Percentiles rank a stretch among this genome's conserved stretches.
phyloP scores from a whole-genome alignment of 176 grass and related monocot genomes.

The Miscanthus lutarioriparius region DNA sequence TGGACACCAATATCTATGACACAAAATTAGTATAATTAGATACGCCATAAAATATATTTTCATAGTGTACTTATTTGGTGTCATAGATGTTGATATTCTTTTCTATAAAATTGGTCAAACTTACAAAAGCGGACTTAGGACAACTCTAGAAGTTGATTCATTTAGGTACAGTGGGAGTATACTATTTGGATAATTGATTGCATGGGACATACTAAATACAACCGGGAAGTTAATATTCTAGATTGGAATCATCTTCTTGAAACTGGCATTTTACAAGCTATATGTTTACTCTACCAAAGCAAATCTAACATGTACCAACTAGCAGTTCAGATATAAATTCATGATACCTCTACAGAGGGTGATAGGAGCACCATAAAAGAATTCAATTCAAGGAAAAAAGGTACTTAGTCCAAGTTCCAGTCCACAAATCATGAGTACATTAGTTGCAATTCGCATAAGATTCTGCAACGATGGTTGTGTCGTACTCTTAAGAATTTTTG shows the following conservation, averaged over 20 bases:
- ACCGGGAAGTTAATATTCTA: neutral
- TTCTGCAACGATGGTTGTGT: too few species aligned
- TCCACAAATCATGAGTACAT: neutral
- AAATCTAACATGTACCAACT: neutral
- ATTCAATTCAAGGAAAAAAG: neutral
- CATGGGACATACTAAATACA: neutral
- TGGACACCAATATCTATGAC: too few species aligned
- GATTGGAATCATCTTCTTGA: neutral
- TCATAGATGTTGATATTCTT: too few species aligned
- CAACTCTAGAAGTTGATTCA: too few species aligned
- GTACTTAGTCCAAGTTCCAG: neutral
- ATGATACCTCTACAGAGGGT: neutral
- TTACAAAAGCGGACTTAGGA: too few species aligned
- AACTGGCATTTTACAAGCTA: neutral
- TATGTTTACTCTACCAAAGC: neutral
- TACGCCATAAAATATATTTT: too few species aligned
- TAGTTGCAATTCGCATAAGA: constrained; percentile 4
- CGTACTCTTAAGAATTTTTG: too few species aligned
- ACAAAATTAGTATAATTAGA: too few species aligned
- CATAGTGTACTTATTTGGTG: too few species aligned
- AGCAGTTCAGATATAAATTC: neutral
- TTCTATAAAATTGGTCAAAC: too few species aligned
- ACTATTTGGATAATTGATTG: neutral
- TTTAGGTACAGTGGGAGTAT: too few species aligned
- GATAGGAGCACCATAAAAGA: neutral